phyloP scores from a whole-genome alignment of 306 rosid species.

The Erythrophleum fordii region DNA sequence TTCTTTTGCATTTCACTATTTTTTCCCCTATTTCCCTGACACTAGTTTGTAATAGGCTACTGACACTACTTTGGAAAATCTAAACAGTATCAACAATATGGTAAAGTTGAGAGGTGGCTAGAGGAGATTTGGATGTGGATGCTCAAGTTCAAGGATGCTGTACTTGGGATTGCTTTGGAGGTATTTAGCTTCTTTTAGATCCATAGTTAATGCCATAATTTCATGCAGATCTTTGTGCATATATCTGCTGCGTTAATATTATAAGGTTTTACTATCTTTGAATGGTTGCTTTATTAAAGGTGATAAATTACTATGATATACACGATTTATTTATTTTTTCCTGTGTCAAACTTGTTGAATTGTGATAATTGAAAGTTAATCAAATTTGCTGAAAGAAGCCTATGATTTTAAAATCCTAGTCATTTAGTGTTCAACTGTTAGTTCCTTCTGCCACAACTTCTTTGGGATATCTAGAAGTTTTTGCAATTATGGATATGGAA shows the following conservation, averaged over 20 bases:
- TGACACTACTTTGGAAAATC: conserved; percentile 39
- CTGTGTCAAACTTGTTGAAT: conserved; percentile 2
- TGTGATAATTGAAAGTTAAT: conserved; percentile 19
- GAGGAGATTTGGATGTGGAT: conserved; percentile 96
- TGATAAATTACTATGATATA: not conserved
- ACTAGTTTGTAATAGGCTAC: conserved; percentile 31
- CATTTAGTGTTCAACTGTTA: not conserved
- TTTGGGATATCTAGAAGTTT: conserved; percentile 2
- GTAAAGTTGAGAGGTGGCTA: conserved; percentile 95
- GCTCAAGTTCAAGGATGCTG: conserved; percentile 86
- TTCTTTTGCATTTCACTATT: not conserved
- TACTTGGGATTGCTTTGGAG: conserved; percentile 79
- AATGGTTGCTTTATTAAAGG: conserved; percentile 7
- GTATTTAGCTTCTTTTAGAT: conserved; percentile 48
- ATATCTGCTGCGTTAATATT: not conserved
- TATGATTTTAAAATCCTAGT: conserved; percentile 27
- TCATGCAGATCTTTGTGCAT: conserved; percentile 10
- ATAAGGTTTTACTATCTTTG: conserved; percentile 14
- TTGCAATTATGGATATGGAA: conserved; percentile 11
- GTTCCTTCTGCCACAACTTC: not conserved
- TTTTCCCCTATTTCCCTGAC: not conserved
- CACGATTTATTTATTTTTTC: not conserved
- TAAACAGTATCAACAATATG: conserved; percentile 71
- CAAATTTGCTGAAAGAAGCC: conserved; percentile 15
- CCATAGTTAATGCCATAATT: conserved; percentile 22